phyloP scores from a whole-genome alignment of 2,329 filamentous ascomycete species.

The Metarhizium album region DNA sequence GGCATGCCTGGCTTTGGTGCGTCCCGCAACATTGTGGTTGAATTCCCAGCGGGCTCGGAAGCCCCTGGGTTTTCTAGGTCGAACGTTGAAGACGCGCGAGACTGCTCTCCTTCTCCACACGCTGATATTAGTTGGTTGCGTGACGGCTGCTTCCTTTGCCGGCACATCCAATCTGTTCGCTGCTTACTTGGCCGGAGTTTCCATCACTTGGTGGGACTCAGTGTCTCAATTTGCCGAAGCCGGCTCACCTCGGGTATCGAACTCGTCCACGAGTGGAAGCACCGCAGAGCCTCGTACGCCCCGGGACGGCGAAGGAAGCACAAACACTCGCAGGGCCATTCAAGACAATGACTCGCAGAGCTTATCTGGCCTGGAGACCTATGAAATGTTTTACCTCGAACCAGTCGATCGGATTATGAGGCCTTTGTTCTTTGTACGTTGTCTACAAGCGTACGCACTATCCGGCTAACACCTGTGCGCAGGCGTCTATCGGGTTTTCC shows the following conservation, averaged over 20 bases:
- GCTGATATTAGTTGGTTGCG: conserved; percentile 33
- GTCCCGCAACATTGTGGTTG: conserved; percentile 27
- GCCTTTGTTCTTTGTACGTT: conserved; percentile 59
- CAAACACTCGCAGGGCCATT: background rate
- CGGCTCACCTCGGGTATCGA: too few relatives aligned
- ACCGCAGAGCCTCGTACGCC: background rate
- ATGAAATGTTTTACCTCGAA: conserved; percentile 28
- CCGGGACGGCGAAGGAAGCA: background rate
- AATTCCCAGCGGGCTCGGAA: conserved; percentile 19
- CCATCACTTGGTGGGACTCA: conserved; percentile 49
- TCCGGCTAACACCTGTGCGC: background rate
- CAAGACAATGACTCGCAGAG: background rate
- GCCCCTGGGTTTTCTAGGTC: conserved; percentile 12
- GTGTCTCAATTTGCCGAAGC: conserved; percentile 12
- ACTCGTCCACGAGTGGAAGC: background rate
- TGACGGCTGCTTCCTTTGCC: conserved; percentile 44
- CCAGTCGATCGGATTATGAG: conserved; percentile 43
- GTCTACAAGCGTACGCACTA: background rate
- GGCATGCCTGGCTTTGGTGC: conserved; percentile 32
- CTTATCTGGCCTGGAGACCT: conserved; percentile 16
- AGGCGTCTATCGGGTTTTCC: conserved; percentile 57
- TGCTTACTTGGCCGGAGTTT: conserved; percentile 50
- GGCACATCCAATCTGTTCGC: conserved; percentile 53
- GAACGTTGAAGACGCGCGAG: conserved; percentile 17
- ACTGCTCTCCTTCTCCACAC: conserved; percentile 37